Evolutionary conservation across 2,329 filamentous ascomycete genomes (phyloP).

Genomic region (Ophiostoma ips): DNA sequence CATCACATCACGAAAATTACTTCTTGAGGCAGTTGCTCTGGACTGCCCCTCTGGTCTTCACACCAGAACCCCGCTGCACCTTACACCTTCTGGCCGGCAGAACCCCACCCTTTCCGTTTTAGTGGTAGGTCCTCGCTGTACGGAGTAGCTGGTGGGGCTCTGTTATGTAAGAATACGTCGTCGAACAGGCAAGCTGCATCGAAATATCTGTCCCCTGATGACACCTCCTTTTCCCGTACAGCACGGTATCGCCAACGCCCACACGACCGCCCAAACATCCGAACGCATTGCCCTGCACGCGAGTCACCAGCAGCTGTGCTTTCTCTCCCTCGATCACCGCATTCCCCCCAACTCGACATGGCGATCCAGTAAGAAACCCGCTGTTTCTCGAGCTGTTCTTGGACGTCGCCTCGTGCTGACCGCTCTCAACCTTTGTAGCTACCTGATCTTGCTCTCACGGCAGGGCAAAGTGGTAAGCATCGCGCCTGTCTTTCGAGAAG

Average conservation of each 20-base stretch:
- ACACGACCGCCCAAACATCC: background rate
- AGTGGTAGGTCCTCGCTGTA: background rate
- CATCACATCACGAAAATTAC: background rate
- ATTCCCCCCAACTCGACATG: constrained; percentile 22
- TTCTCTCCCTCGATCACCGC: background rate
- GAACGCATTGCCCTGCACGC: background rate
- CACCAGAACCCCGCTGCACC: constrained; percentile 1
- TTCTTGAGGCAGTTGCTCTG: constrained; percentile 4
- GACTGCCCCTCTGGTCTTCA: background rate
- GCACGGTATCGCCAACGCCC: background rate
- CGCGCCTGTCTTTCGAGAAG: too few relatives aligned
- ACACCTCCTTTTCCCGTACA: constrained; percentile 5
- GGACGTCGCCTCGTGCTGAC: background rate
- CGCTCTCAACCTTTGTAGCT: constrained; percentile 44
- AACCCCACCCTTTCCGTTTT: background rate
- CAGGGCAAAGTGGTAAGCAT: constrained; percentile 93
- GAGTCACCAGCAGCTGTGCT: background rate
- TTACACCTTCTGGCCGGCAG: background rate
- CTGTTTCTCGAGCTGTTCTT: background rate
- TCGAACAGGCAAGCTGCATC: too few relatives aligned
- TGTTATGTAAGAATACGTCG: background rate
- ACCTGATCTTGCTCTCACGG: constrained; percentile 90
- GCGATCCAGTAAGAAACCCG: constrained; percentile 33
- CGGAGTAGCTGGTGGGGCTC: constrained; percentile 1
- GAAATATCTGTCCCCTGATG: constrained; percentile 9